A percentile compares a stretch with the other conserved stretches of the same genome.
phyloP scores from a whole-genome alignment of 148 eudicot species.

The Bassia scoparia region DNA sequence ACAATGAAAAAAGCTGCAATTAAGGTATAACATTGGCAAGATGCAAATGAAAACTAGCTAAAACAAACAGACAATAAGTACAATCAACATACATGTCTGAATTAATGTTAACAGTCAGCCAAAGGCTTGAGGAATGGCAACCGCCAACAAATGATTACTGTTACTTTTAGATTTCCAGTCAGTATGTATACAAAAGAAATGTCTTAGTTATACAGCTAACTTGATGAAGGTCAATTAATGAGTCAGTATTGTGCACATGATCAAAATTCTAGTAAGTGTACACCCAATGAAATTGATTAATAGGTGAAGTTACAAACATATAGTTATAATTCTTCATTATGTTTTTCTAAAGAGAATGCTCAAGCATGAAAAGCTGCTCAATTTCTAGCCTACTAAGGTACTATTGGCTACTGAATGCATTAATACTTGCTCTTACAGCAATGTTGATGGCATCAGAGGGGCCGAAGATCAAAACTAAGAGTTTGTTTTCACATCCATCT shows the following conservation, averaged over 20 bases:
- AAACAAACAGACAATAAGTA: background rate
- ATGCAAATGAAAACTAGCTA: background rate
- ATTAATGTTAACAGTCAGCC: background rate
- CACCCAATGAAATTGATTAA: no score
- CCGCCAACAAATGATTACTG: no score
- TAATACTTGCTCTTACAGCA: slow-evolving; percentile 93
- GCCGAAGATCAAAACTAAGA: slow-evolving; percentile 76
- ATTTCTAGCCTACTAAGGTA: background rate
- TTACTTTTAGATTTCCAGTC: no score
- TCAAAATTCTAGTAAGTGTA: no score
- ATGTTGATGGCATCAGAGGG: slow-evolving; percentile 95
- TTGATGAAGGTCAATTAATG: no score
- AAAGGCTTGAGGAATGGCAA: no score
- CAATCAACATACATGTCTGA: background rate
- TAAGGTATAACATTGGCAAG: background rate
- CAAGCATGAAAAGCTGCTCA: background rate
- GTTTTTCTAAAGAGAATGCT: no score
- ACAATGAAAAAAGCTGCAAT: slow-evolving; percentile 1
- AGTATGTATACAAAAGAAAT: no score
- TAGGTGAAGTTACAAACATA: no score
- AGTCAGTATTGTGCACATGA: background rate
- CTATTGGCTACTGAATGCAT: background rate
- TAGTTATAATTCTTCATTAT: no score
- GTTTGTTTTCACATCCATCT: slow-evolving; percentile 62
- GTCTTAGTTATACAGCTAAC: no score